These are phyloP conservation scores for Cucurbitaria berberidis DNA, from an alignment of 2,329 filamentous ascomycete genomes.

Conservation along the genomic window DNA sequence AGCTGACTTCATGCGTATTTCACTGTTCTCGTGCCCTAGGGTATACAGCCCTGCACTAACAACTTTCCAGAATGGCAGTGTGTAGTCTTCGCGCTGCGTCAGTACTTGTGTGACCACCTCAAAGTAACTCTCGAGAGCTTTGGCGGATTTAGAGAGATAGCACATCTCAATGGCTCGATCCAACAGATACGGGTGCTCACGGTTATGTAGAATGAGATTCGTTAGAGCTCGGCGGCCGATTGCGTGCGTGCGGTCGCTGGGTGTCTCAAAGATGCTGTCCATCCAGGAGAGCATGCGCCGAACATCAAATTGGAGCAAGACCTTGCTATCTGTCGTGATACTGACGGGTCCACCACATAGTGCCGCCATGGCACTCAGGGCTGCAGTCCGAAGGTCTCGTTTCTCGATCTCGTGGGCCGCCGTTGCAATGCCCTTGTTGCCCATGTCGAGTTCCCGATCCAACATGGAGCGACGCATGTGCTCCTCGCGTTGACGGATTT, in stretches of 20 bases:
- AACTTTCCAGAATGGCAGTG: slow-evolving; percentile 87
- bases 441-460: slow-evolving; percentile 73
- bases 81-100: slow-evolving; percentile 80
- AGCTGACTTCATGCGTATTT: slow-evolving; percentile 87
- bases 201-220: slow-evolving; percentile 89
- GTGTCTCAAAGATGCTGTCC: slow-evolving; percentile 89
- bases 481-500: slow-evolving; percentile 82
- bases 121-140: slow-evolving; percentile 94
- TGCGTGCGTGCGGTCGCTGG: slow-evolving; percentile 88
- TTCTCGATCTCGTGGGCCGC: slow-evolving; percentile 98
- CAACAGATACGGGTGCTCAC: slow-evolving; percentile 81
- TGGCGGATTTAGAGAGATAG: slow-evolving; percentile 79
- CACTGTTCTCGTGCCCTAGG: slow-evolving; percentile 87
- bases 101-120: slow-evolving; percentile 88
- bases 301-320: slow-evolving; percentile 89
- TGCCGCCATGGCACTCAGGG: slow-evolving; percentile 92
- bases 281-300: slow-evolving; percentile 94
- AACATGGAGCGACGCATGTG: slow-evolving; percentile 85
- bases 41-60: slow-evolving; percentile 89
- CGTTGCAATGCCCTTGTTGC: slow-evolving; percentile 77
- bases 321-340: slow-evolving; percentile 85
- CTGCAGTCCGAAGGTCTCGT: slow-evolving; percentile 85
- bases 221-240: slow-evolving; percentile 88
- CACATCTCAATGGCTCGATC: slow-evolving; percentile 92
- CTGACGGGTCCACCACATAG: slow-evolving; percentile 84